Evolutionary conservation across 371 early-diverging fungal species (phyloP).

Genomic region (Smittium culicis): DNA sequence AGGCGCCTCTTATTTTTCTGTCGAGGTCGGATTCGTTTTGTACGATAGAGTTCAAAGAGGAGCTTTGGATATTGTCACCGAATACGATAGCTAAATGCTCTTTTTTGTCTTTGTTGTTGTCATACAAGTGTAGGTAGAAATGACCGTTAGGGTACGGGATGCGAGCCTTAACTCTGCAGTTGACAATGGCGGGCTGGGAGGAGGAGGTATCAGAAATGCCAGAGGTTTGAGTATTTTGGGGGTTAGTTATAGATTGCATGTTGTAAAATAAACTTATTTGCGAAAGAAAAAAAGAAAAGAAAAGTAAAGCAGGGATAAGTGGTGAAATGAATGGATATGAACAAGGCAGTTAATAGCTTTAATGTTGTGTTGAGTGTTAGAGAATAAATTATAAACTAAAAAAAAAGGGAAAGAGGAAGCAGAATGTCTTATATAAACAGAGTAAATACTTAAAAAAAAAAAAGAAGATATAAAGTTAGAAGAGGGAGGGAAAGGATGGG

Average conservation of each 20-base stretch:
- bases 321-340: background rate
- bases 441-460: no score
- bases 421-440: no score
- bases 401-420: no score
- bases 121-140: slow-evolving; percentile 71
- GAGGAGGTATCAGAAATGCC: background rate
- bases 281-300: background rate
- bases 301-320: background rate
- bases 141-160: slow-evolving; percentile 75
- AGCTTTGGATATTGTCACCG: slow-evolving; percentile 61
- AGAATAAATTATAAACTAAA: no score
- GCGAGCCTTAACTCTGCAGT: slow-evolving; percentile 66
- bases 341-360: background rate
- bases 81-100: slow-evolving; percentile 89
- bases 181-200: slow-evolving; percentile 7
- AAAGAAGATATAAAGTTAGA: no score
- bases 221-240: background rate
- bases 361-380: no score
- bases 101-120: slow-evolving; percentile 67
- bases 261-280: no score
- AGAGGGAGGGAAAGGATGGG: no score
- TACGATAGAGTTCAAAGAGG: slow-evolving; percentile 46
- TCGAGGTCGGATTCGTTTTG: slow-evolving; percentile 62
- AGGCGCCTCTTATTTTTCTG: slow-evolving; percentile 61
- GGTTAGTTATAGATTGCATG: no score